Conservation (phyloP, 768 basidiomycete species). For the Russula foetens region DNA sequence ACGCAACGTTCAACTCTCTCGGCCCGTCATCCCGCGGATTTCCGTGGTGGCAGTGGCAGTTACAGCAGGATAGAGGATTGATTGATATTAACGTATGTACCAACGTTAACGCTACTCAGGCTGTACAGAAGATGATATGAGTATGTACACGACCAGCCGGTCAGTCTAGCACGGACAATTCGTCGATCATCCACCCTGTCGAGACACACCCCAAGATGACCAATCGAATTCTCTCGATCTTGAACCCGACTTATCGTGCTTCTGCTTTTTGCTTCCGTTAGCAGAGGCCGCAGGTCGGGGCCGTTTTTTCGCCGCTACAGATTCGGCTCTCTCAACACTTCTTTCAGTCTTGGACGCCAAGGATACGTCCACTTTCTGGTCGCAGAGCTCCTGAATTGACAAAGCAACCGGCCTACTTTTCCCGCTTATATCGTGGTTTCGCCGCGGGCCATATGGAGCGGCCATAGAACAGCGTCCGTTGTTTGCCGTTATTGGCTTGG, state of each 20-base stretch:
- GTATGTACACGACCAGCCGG: too few species aligned
- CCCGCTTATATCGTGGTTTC: not conserved
- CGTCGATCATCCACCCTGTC: not conserved
- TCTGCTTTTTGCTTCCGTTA: slow-evolving; percentile 1
- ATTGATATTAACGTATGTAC: too few species aligned
- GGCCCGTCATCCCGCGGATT: not conserved
- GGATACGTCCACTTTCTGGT: not conserved
- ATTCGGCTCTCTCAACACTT: not conserved
- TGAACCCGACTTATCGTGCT: not conserved
- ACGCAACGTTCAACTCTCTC: not conserved
- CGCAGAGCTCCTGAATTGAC: not conserved
- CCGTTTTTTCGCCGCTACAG: slow-evolving; percentile 1
- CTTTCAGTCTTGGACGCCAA: not conserved
- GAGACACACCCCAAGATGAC: not conserved
- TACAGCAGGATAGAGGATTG: too few species aligned
- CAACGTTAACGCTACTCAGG: too few species aligned
- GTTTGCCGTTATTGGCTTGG: not conserved
- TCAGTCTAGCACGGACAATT: not conserved
- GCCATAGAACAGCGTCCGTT: not conserved
- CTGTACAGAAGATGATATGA: too few species aligned
- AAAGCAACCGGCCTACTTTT: not conserved
- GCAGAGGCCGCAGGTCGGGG: not conserved
- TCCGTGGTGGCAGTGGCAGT: too few species aligned
- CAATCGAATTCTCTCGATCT: not conserved
- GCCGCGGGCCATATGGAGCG: not conserved